phyloP scores from a whole-genome alignment of 2,329 filamentous ascomycete genomes.

The Fusarium multiceps region DNA sequence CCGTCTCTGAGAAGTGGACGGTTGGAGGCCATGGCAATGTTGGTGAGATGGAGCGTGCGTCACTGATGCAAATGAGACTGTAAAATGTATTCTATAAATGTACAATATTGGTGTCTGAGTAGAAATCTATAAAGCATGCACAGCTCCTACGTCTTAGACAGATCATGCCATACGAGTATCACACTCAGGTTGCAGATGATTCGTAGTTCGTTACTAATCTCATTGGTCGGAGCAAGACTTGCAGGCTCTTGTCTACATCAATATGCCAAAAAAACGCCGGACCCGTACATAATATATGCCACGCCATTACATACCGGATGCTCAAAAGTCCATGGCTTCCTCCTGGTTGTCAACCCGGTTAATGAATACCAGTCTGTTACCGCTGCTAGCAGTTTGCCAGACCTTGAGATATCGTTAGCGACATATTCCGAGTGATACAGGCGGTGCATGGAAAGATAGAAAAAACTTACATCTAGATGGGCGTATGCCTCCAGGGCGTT shows the following conservation, averaged over 20 bases:
- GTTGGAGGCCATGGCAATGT: conserved; percentile 83
- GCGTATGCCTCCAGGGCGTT: conserved; percentile 90
- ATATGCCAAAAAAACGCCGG: conserved; percentile 50
- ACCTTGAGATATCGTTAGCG: conserved; percentile 66
- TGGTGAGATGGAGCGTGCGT: conserved; percentile 83
- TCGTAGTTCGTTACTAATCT: background rate
- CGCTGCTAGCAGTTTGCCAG: conserved; percentile 81
- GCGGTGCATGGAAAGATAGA: background rate
- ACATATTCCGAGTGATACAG: background rate
- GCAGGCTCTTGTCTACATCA: conserved; percentile 38
- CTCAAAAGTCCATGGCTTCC: conserved; percentile 60
- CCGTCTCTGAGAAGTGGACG: conserved; percentile 85
- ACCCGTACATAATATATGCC: conserved; percentile 36
- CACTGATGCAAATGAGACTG: conserved; percentile 61
- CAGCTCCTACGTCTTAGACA: conserved; percentile 5
- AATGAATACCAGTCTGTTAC: conserved; percentile 77
- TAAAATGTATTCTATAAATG: conserved; percentile 50
- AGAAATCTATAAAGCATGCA: conserved; percentile 29
- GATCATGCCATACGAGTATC: background rate
- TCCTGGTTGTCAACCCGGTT: conserved; percentile 57
- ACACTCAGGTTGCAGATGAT: background rate
- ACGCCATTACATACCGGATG: conserved; percentile 31
- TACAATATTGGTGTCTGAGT: conserved; percentile 44
- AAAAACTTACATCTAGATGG: conserved; percentile 82
- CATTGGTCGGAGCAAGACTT: conserved; percentile 29